Base-by-base conservation (phyloP, 768 basidiomycete genomes). In the Lepiota brunneoincarnata region DNA sequence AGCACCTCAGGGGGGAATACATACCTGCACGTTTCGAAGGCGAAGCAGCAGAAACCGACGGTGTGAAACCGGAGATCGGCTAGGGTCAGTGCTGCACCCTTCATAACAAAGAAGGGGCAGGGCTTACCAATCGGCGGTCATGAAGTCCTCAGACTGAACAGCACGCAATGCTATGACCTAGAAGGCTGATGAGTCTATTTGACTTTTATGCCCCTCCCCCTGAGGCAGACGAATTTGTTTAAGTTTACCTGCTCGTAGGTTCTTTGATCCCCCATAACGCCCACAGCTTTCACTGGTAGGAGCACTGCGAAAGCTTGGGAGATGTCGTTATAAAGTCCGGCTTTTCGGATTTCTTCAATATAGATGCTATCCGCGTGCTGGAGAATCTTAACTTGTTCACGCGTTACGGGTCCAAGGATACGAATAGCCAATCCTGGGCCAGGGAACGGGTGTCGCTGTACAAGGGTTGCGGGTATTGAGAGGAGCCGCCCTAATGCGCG, bases 361-460 rank as follows among this genome's bases (percentile, higher is more conserved):
- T 94, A 98, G 68, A 99, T 98, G 60, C 72, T 80, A 69, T 98
- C 97, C 3, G 96, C 97, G 35, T 87, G 83, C 68, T 99, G 93
- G 14, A 93, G 77, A 57, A 95, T 89, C 59, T 82, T 79, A 56
- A 99, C 95, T 72, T 99, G 97, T 36, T 89, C 90, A 42, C 90
- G 86, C 28, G 87, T 98, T 58, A 99, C 93, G 37, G 93, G 91
- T 1, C 97, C 97, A 15, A 99, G 83, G 61, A 99, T 98, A 37
- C 97, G 92, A 68, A 98, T 99, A 17, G 96, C 95, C 49, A 98
- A 88, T 42, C 96, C 97, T 3, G 97, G 97, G 0, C 96, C 97
- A 14, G 97, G 97, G 85, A 99, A 98, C 7, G 97, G 97, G 72
- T 99, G 97, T 2, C 97, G 87, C 58, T 93, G 90, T 24, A 98